Percentiles rank a stretch among this genome's conserved stretches.
Conservation (phyloP, 345 rosid species). For the Viola odorata region DNA sequence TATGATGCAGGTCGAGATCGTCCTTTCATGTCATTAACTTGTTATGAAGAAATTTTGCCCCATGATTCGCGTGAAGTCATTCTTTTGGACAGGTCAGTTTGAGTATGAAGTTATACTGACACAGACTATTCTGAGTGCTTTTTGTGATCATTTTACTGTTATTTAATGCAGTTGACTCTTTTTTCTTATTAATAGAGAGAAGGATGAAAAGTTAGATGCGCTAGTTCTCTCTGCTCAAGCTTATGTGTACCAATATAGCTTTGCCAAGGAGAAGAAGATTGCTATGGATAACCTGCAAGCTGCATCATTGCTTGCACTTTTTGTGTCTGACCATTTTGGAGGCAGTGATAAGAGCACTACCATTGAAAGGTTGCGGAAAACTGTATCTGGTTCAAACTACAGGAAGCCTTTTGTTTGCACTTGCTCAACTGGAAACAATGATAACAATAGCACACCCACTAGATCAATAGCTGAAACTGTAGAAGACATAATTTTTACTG, state of each 20-base stretch:
- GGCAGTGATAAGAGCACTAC: conserved; percentile 71
- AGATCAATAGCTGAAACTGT: conserved; percentile 28
- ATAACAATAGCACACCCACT: conserved; percentile 26
- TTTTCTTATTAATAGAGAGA: conserved; percentile 38
- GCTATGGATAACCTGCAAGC: conserved; percentile 48
- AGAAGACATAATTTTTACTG: conserved; percentile 54
- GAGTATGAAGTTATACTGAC: background rate
- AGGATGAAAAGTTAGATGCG: conserved; percentile 88
- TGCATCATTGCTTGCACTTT: conserved; percentile 79
- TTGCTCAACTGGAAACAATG: conserved; percentile 73
- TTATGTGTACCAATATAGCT: conserved; percentile 45
- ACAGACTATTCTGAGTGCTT: background rate
- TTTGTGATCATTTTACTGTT: background rate
- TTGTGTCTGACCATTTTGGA: conserved; percentile 97
- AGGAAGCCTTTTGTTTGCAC: conserved; percentile 83
- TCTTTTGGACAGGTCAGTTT: conserved; percentile 80
- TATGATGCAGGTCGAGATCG: conserved; percentile 98
- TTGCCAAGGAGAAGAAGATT: conserved; percentile 37
- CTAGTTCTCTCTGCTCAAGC: conserved; percentile 63
- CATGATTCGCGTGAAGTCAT: conserved; percentile 94
- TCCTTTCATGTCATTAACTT: conserved; percentile 64
- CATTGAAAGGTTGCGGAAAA: conserved; percentile 64
- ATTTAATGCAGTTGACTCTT: background rate
- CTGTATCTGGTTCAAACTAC: conserved; percentile 80
- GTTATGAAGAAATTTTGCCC: conserved; percentile 51